Base-by-base conservation (phyloP, 495 filamentous ascomycete species). In the Penicillium subrubescens region DNA sequence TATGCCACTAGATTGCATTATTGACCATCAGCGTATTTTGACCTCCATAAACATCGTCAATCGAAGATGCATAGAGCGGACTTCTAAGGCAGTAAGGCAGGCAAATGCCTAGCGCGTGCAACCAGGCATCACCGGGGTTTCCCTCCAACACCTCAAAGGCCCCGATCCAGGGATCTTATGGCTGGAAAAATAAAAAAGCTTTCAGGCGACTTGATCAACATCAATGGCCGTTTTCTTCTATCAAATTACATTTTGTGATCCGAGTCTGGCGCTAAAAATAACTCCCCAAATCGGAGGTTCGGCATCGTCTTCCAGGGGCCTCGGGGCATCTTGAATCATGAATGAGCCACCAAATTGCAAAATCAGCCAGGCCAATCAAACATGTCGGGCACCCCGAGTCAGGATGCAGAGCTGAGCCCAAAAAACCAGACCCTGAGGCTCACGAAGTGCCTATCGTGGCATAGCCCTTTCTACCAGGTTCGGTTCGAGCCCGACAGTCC, bases 241-340 rank as follows among this genome's bases (percentile, higher is more conserved):
- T 33, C 31, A 33, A 33, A 33, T 33, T 33, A 33, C 31, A 33
- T 7, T 31, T 6, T 5, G 31, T 33, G 25, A 31, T 15, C 8
- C 25, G 12, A 17, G 25, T 2, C 7, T 29, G 8, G 14, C 48
- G 61, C 14, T 50, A 60, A 57, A 63, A 63, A 58, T 59, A 64
- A 34, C 25, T 12, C 19, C 33, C n/a, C 31, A 54, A 17, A 37
- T 60, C 56, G 48, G 59, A 55, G 48, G 14, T 29, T 54, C 59
- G 59, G 59, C 59, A 31, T 37, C 15, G 31, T 7, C n/a, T 31
- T 51, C 2, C 11, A 51, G 50, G 59, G 59, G 48, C 11, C 2
- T 5, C 0, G 35, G 10, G 35, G 37, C 37, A 41, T 41, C 37
- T 41, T 41, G 37, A 41, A 41, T 14, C 12, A 3, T 37, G 35